Conservation (phyloP, 140 eudicot species). For the Bidens hawaiensis region DNA sequence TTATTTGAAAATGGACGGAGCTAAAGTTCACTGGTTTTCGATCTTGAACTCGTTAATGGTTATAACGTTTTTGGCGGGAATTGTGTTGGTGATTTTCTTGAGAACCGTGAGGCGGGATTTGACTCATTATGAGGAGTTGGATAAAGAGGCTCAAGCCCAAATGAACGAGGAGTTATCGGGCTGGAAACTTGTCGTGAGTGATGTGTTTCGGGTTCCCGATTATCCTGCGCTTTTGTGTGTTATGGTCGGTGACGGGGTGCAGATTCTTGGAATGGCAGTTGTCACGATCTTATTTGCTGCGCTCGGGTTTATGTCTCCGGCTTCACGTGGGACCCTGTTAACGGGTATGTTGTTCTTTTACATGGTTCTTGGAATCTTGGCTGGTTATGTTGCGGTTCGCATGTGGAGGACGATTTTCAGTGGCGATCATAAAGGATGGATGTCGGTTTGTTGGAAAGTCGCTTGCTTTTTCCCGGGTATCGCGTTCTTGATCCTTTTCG, state of each 20-base stretch:
- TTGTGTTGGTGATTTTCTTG: slow-evolving; percentile 51
- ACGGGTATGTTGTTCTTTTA: slow-evolving; percentile 88
- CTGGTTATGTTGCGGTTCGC: slow-evolving; percentile 94
- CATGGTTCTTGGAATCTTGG: slow-evolving; percentile 85
- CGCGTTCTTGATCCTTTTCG: slow-evolving; percentile 62
- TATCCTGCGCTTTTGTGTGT: slow-evolving; percentile 70
- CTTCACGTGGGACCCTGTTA: slow-evolving; percentile 80
- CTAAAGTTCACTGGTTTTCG: slow-evolving; percentile 63
- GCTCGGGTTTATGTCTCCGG: slow-evolving; percentile 96
- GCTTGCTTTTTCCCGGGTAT: slow-evolving; percentile 98
- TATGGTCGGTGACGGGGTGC: slow-evolving; percentile 98
- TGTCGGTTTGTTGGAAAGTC: slow-evolving; percentile 74
- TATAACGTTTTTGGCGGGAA: slow-evolving; percentile 43
- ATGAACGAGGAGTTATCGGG: slow-evolving; percentile 97
- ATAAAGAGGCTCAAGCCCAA: slow-evolving; percentile 88
- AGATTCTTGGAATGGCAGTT: slow-evolving; percentile 92
- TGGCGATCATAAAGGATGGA: slow-evolving; percentile 87
- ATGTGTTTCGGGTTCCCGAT: slow-evolving; percentile 79
- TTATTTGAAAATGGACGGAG: slow-evolving; percentile 68
- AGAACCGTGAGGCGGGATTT: slow-evolving; percentile 86
- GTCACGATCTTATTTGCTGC: slow-evolving; percentile 90
- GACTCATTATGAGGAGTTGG: slow-evolving; percentile 87
- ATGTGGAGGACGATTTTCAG: slow-evolving; percentile 73
- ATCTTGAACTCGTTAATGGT: slow-evolving; percentile 53
- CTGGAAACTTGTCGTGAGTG: slow-evolving; percentile 94